Base-by-base conservation (phyloP, 768 basidiomycete genomes). In the Tulasnella sp. region DNA sequence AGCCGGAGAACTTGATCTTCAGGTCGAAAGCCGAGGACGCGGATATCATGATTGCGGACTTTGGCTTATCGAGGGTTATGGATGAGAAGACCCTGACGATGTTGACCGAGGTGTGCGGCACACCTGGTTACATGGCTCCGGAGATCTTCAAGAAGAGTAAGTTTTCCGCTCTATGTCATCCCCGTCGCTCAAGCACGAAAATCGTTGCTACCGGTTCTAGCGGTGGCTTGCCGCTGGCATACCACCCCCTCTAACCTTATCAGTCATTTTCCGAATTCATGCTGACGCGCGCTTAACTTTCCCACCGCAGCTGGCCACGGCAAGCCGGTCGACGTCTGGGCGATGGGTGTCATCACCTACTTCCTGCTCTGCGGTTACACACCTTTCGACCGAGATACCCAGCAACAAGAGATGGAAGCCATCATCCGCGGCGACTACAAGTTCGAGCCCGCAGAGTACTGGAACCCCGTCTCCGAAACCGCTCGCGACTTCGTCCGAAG, bases 1-100 rank as follows among this genome's bases (percentile, higher is more conserved):
- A 99, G 85, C 97, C 97, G 4, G 97, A 99, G 86, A 99, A 99
- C 85, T 89, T 99, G 32, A 88, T 99, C 42, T 99, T 99, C 91
- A 91, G 93, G 78, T 91, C 92, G 20, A 88, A 89, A 80, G 92
- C 89, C 6, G 96, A 98, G 84, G 93, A 95, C 57, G 92, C 96
- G 20, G 96, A 97, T 82, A 92, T 99, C 82, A 94, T 98, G 91
- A 91, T 99, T 78, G 97, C 97, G 0, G 97, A 99, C 84, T 99
- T 99, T 83, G 97, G 96, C 23, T 88, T 98, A 78, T 92, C 92
- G 82, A 90, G 95, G 44, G 89, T 98, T 57, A 92, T 99, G 88
- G 91, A 96, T 48, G 94, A 95, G 81, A 91, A 93, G 79, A 95
- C 95, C 84, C 88, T 96, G 81, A 91, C 90, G 77, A 84, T 93